Percentiles rank a stretch among this genome's conserved stretches.
Conservation (phyloP, 129 eudicot species). For the Rutidosis leptorrhynchoides region DNA sequence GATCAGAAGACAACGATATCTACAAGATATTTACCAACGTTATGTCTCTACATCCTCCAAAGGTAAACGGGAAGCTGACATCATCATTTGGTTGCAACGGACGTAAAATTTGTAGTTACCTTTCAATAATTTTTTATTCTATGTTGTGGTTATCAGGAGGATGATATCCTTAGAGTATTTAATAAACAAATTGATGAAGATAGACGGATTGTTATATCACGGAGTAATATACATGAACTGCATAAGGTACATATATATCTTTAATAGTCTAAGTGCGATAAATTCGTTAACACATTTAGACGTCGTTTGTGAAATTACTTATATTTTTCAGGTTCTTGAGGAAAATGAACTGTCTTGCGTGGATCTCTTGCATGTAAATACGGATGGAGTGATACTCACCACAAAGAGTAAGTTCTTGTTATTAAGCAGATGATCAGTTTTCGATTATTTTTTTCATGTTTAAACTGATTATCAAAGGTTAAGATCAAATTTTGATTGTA, state of each 20-base stretch:
- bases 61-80: constrained; percentile 41
- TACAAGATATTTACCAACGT: constrained; percentile 79
- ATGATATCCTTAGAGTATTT: constrained; percentile 61
- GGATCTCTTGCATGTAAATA: constrained; percentile 70
- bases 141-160: constrained; percentile 53
- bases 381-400: constrained; percentile 80
- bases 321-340: constrained; percentile 70
- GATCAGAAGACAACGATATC: constrained; percentile 58
- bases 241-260: constrained; percentile 52
- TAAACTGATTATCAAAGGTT: too few species aligned
- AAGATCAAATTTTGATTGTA: too few species aligned
- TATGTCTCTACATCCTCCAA: constrained; percentile 63
- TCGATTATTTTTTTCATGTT: too few species aligned
- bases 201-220: constrained; percentile 75
- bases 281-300: background rate
- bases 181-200: constrained; percentile 94
- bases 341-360: constrained; percentile 45
- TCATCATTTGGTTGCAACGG: background rate
- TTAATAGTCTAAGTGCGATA: background rate
- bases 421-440: too few species aligned
- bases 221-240: constrained; percentile 78
- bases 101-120: background rate
- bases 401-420: constrained; percentile 26
- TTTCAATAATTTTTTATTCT: background rate
- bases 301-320: constrained; percentile 16